Percentiles rank a stretch among this genome's conserved stretches.
These are phyloP conservation scores for Phytophthora foliorum DNA, from an alignment of 352 stramenopile species.

Conservation along the genomic window DNA sequence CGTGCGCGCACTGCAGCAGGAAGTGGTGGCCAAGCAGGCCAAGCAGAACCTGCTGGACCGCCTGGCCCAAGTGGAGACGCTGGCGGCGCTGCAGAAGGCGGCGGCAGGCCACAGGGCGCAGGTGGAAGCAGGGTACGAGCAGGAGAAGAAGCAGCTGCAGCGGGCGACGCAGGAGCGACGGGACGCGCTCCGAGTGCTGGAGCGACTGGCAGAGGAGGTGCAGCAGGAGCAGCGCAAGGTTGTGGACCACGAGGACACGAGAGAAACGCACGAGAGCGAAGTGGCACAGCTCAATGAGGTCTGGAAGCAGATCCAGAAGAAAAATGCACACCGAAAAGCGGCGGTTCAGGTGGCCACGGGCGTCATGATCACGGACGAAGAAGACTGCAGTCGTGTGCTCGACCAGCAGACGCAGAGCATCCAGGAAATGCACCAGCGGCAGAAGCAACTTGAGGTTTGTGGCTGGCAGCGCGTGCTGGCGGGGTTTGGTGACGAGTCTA, in stretches of 20 bases:
- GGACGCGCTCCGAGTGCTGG: constrained; percentile 49
- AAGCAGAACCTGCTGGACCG: constrained; percentile 82
- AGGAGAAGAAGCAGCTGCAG: constrained; percentile 58
- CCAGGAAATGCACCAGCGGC: constrained; percentile 74
- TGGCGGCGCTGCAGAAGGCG: constrained; percentile 50
- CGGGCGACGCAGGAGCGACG: constrained; percentile 52
- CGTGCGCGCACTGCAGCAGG: constrained; percentile 55
- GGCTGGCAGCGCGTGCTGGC: neutral
- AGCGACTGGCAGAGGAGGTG: constrained; percentile 51
- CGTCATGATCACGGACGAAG: constrained; percentile 83
- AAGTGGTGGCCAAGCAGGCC: constrained; percentile 70
- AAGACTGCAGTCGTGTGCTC: constrained; percentile 80
- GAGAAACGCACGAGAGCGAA: constrained; percentile 57
- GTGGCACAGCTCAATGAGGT: constrained; percentile 57
- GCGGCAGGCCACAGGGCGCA: constrained; percentile 35
- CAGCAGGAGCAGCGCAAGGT: constrained; percentile 64
- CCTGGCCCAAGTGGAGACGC: constrained; percentile 65
- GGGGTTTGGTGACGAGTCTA: neutral
- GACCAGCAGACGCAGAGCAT: constrained; percentile 79
- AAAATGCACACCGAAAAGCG: constrained; percentile 77
- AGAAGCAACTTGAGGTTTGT: constrained; percentile 68
- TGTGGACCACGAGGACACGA: constrained; percentile 46
- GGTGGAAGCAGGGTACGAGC: constrained; percentile 39
- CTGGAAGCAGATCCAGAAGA: constrained; percentile 81
- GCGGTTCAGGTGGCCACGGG: constrained; percentile 74